Base-by-base conservation (phyloP, 208 protist species). In the Blastocrithidia nonstop region DNA sequence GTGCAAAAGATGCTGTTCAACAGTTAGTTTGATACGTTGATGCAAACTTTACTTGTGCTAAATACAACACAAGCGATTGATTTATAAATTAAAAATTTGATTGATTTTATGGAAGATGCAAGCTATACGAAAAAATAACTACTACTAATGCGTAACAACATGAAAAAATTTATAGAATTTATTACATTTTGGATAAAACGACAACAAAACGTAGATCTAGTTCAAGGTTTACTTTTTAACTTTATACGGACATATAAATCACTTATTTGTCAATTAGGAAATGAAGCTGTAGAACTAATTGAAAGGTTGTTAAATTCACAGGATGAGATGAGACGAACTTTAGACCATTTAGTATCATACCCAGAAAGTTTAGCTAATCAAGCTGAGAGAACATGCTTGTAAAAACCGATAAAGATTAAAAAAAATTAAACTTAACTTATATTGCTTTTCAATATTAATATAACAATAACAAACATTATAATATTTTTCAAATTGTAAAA, bases 201-300 rank as follows among this genome's bases (percentile, higher is more conserved):
- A 20, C 50, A 67, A 23, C 53, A 80, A 50, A 73, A 86, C 32
- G 74, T 82, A 17, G 82, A 91, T 35, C 50, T 91, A 2, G 57
- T 85, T 16, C 82, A 91, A 47, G 82, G 77, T 16, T 60, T 90
- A 37, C 45, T 90, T n/a, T 63, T 76, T 23, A 62, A 83, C 45
- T 48, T 67, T 9, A 46, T 84, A 17, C 66, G 70, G 31, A 74
- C 72, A 8, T 70, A 90, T 44, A 71, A 66, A 5, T 33, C 64
- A 28, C 47, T 90, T 37, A 61, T 86, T 17, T 80, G 72, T 13
- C 65, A 59, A 11, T 71, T 77, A 23, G 68, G 74, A 0, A 65
- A 69, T 1, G 59, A 55, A 13, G 42, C 77, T 2, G 48, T 68
- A 15, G 47, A 42, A 6, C 54, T 66, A 13, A 41, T 84, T 45